Base-by-base conservation (phyloP, 352 stramenopile genomes). In the Discostella stelligera region DNA sequence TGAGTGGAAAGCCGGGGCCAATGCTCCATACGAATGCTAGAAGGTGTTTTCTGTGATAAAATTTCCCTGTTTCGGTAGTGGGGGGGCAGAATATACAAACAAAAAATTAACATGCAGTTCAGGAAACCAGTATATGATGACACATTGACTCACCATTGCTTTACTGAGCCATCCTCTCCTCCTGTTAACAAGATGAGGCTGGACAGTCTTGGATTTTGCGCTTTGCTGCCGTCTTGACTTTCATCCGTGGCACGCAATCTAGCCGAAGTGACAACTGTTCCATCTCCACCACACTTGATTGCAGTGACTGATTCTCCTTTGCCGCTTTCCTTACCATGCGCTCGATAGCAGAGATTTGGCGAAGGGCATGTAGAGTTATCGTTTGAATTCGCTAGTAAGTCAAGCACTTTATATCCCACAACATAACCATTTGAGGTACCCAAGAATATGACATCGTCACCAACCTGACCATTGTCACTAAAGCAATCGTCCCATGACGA, bases 1-100 rank as follows among this genome's bases (percentile, higher is more conserved):
- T 89, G 83, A 27, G 71, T 75, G 8, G 77, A 54, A 7, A 89
- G 32, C 6, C 82, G 68, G 16, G 83, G 83, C 83, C 83, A 89
- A 49, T 87, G 79, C 37, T 87, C 80, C 49, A 87, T 80, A 72
- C 53, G 18, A 25, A 60, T 48, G 9, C 53, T 58, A 21, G 44
- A 16, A 54, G 25, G 32, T n/a, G 62, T 48, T 74, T 68, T 64
- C 39, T 49, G 37, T 32, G 66, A 44, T 25, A 84, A 64, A 49
- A 84, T 84, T 72, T 89, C 76, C 79, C 75, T 83, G 7, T 39
- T 53, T 20, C 13, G 6, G 49, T 41, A 54, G 2, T n/a, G 11
- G 37, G 49, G 2, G 18, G 61, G 9, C 21, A 55, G 18, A 25
- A 60, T 16, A 23, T 44, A 46, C 50, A 56, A 4, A 70, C 27